Evolutionary conservation across 169 alveolate genomes (phyloP).

Genomic region (Eimeria maxima): DNA sequence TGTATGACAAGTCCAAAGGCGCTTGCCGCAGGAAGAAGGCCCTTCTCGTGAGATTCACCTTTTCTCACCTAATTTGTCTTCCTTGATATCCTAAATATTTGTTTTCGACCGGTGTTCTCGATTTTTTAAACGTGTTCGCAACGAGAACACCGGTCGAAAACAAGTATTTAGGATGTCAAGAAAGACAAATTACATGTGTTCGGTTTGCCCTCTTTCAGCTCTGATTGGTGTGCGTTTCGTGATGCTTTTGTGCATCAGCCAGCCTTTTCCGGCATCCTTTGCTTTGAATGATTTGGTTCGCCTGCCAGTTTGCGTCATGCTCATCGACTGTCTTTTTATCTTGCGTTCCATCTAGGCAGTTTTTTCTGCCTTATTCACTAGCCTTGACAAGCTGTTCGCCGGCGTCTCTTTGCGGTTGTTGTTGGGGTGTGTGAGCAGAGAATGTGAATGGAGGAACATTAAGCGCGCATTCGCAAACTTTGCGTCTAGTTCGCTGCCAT

Average conservation of each 20-base stretch:
- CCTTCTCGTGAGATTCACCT: constrained; percentile 11
- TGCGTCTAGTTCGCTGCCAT: neutral
- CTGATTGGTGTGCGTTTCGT: too few species aligned
- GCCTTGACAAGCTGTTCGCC: neutral
- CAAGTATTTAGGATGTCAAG: too few species aligned
- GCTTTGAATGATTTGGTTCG: neutral
- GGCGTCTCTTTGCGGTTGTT: neutral
- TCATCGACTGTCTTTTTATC: neutral
- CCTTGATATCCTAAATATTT: neutral
- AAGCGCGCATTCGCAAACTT: neutral
- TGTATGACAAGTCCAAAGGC: neutral
- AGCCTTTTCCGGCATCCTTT: neutral
- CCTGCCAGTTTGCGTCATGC: neutral
- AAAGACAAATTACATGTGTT: too few species aligned
- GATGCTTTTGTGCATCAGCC: neutral
- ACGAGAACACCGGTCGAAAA: too few species aligned
- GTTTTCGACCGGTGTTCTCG: neutral
- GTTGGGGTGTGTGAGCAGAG: neutral
- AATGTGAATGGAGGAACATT: neutral
- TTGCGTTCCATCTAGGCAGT: neutral
- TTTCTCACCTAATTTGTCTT: neutral
- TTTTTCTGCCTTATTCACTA: neutral
- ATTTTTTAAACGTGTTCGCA: neutral
- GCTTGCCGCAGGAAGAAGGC: neutral
- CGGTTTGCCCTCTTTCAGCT: too few species aligned